Base-by-base conservation (phyloP, 2,329 filamentous ascomycete species). In the Aaosphaeria arxii region DNA sequence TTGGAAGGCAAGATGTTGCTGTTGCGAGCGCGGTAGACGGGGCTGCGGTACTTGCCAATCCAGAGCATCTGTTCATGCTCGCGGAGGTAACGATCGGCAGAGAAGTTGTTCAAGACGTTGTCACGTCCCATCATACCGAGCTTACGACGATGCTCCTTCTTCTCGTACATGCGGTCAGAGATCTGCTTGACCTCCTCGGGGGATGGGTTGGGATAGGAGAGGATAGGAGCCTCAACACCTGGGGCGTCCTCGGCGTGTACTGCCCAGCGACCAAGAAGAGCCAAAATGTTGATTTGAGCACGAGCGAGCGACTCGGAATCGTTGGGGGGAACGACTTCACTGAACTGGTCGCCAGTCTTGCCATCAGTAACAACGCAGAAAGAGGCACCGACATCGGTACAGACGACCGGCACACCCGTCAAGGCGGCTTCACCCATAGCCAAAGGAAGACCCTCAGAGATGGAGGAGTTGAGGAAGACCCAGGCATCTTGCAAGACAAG, bases 301-400 rank as follows among this genome's bases (percentile, higher is more conserved):
- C 75, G 71, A 2, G 81, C 82, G 3, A 84, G 71, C 5, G 77
- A 75, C 33, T 72, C 70, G 5, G 80, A 74, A 59, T 84, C 81
- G 55, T 84, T 84, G 6, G 81, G 81, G 7, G 81, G 77, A 3
- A 84, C 80, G 5, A 84, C 77, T 43, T 78, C 80, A 50, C 78
- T 80, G 67, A 78, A 84, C 41, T 72, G 66, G 47, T 61, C 57
- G 49, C 55, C 56, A 9, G 53, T 57, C 5, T 69, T 70, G 0
- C 71, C 74, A 53, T 79, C 75, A 0, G 76, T 79, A 28, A 80
- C 63, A 1, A 80, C 76, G 32, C 76, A 67, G 7, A 76, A 70
- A 3, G 76, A 77, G 7, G 77, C 76, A 30, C 77, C 76, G n/a
- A 79, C 77, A 48, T 78, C 76, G 0, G 77, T 80, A 30, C 74